phyloP scores from a whole-genome alignment of 352 stramenopile species.

The Globisporangium uncinulatum region DNA sequence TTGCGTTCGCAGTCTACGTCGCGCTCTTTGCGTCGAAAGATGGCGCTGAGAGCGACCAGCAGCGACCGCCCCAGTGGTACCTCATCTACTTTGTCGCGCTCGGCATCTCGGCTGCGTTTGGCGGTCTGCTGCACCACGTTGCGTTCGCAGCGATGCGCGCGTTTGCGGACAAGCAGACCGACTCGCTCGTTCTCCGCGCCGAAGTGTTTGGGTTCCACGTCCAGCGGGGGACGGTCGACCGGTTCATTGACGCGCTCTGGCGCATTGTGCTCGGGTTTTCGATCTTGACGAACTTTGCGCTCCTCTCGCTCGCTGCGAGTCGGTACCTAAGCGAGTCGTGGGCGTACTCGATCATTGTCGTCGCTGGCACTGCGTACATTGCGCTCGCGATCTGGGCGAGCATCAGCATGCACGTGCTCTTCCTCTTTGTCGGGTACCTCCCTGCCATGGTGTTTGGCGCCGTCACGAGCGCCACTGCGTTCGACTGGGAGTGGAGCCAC shows the following conservation, averaged over 20 bases:
- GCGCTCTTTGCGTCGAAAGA: slow-evolving; percentile 60
- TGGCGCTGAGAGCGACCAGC: slow-evolving; percentile 6
- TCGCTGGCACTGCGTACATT: slow-evolving; percentile 62
- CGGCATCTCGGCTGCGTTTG: slow-evolving; percentile 70
- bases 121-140: slow-evolving; percentile 75
- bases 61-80: slow-evolving; percentile 54
- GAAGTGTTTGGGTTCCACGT: slow-evolving; percentile 70
- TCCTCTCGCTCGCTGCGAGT: slow-evolving; percentile 70
- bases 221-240: slow-evolving; percentile 64
- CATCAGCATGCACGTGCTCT: slow-evolving; percentile 78
- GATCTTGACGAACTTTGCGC: slow-evolving; percentile 82
- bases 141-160: slow-evolving; percentile 70
- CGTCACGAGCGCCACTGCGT: slow-evolving; percentile 66
- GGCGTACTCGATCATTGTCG: slow-evolving; percentile 67
- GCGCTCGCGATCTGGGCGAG: slow-evolving; percentile 72
- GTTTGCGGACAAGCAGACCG: slow-evolving; percentile 69
- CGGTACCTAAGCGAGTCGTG: slow-evolving; percentile 70
- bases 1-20: slow-evolving; percentile 75
- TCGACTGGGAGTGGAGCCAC: slow-evolving; percentile 76
- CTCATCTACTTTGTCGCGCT: slow-evolving; percentile 85
- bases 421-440: slow-evolving; percentile 79
- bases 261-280: slow-evolving; percentile 77
- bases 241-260: slow-evolving; percentile 70
- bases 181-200: slow-evolving; percentile 55
- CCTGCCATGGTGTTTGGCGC: slow-evolving; percentile 79